phyloP scores from a whole-genome alignment of 495 filamentous ascomycete species.

The Aspergillus bertholletiae region DNA sequence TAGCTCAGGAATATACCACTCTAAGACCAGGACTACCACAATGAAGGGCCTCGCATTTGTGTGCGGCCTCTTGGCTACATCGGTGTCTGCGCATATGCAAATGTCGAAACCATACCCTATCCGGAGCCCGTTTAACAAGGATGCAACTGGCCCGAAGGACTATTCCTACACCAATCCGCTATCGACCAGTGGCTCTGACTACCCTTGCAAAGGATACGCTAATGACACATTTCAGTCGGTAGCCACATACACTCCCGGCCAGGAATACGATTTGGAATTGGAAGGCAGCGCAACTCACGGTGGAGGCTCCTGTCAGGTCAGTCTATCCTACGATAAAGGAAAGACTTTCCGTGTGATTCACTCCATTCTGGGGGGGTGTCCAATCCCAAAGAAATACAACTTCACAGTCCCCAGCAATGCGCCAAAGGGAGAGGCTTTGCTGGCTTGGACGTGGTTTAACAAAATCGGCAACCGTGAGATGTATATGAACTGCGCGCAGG shows the following conservation, averaged over 20 bases:
- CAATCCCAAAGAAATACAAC: conserved; percentile 48
- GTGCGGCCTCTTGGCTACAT: conserved; percentile 33
- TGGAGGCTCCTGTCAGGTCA: conserved; percentile 84
- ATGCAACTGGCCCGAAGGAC: conserved; percentile 35
- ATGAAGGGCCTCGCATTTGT: conserved; percentile 38
- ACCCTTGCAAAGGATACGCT: conserved; percentile 52
- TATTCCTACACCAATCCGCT: conserved; percentile 51
- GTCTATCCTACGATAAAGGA: conserved; percentile 71
- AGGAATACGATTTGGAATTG: conserved; percentile 36
- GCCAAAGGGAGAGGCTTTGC: conserved; percentile 51
- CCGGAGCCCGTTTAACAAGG: conserved; percentile 43
- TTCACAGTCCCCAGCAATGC: conserved; percentile 46
- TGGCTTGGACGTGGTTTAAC: conserved; percentile 94
- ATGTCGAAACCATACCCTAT: conserved; percentile 45
- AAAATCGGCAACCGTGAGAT: conserved; percentile 83
- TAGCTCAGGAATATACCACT: background rate
- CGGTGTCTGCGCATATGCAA: conserved; percentile 43
- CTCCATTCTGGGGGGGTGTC: conserved; percentile 79
- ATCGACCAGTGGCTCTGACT: conserved; percentile 37
- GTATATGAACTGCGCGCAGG: conserved; percentile 91
- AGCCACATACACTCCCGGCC: conserved; percentile 40
- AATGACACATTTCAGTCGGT: conserved; percentile 43
- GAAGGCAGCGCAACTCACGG: conserved; percentile 65
- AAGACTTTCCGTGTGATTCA: conserved; percentile 77
- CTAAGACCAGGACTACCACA: conserved; percentile 9